These are phyloP conservation scores for Geotrichum aggregatum DNA, from an alignment of 1,139 yeast genomes.

Conservation along the genomic window DNA sequence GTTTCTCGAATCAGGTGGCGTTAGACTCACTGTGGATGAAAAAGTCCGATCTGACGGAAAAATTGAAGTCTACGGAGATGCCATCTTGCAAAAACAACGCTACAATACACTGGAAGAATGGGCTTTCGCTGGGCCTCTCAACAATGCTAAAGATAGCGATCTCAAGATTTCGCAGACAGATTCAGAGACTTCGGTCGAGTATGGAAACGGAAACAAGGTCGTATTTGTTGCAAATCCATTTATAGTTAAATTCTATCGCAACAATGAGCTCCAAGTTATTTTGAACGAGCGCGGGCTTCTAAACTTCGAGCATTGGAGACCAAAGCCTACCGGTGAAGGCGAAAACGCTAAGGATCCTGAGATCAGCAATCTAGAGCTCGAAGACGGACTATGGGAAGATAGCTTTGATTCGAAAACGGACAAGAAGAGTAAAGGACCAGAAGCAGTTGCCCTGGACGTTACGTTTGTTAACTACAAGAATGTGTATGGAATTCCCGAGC, in stretches of 20 bases:
- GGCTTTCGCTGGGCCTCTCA: slow-evolving; percentile 47
- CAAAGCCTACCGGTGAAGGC: slow-evolving; percentile 32
- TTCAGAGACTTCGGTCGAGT: slow-evolving; percentile 29
- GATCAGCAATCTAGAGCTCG: slow-evolving; percentile 29
- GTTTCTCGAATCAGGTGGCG: slow-evolving; percentile 51
- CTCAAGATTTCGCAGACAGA: slow-evolving; percentile 21
- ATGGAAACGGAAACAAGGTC: slow-evolving; percentile 45
- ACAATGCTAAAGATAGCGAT: slow-evolving; percentile 13
- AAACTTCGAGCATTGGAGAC: slow-evolving; percentile 76
- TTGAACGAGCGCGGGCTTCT: slow-evolving; percentile 67
- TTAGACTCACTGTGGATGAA: slow-evolving; percentile 66
- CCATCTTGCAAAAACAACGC: slow-evolving; percentile 41
- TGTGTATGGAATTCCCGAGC: slow-evolving; percentile 93
- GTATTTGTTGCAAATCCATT: slow-evolving; percentile 51
- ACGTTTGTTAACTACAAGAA: slow-evolving; percentile 55
- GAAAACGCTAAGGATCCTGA: slow-evolving; percentile 25
- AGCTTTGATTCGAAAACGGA: slow-evolving; percentile 52
- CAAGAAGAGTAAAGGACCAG: slow-evolving; percentile 77
- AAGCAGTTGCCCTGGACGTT: slow-evolving; percentile 77
- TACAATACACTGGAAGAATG: slow-evolving; percentile 59
- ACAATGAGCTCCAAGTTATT: slow-evolving; percentile 48
- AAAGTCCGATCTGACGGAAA: slow-evolving; percentile 41
- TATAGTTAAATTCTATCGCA: slow-evolving; percentile 47
- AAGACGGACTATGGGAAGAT: slow-evolving; percentile 39
- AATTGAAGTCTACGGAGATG: slow-evolving; percentile 31